These are phyloP conservation scores for Chlamydomonas eustigma DNA, from an alignment of 139 green algal genomes.

Conservation along the genomic window DNA sequence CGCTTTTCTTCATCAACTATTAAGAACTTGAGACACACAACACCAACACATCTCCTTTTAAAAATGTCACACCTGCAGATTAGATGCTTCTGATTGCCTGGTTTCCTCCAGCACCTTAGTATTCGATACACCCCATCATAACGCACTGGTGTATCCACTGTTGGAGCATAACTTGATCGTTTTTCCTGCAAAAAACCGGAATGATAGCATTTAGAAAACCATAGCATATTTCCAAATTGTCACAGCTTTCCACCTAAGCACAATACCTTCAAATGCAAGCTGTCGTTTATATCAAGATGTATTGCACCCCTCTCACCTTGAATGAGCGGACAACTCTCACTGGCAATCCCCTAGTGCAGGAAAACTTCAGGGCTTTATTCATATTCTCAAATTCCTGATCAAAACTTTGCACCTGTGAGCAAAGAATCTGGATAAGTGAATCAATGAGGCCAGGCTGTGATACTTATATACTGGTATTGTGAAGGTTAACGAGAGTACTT, in stretches of 20 bases:
- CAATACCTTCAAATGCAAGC: too few relatives aligned
- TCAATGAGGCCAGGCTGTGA: too few relatives aligned
- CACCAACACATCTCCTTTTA: background rate
- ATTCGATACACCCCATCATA: constrained; percentile 97
- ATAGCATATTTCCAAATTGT: too few relatives aligned
- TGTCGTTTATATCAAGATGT: background rate
- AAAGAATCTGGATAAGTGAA: background rate
- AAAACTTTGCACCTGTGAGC: constrained; percentile 56
- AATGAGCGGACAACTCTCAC: constrained; percentile 86
- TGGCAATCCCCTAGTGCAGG: constrained; percentile 79
- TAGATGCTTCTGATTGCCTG: constrained; percentile 66
- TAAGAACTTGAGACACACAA: background rate
- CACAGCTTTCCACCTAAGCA: too few relatives aligned
- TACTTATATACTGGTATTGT: too few relatives aligned
- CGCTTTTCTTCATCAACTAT: too few relatives aligned
- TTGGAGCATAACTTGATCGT: constrained; percentile 83
- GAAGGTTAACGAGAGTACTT: too few relatives aligned
- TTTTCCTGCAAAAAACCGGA: constrained; percentile 94
- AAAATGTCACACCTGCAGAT: constrained; percentile 58
- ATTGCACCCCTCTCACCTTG: constrained; percentile 36
- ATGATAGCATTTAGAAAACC: too few relatives aligned
- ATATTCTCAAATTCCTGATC: constrained; percentile 85
- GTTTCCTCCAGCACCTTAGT: constrained; percentile 80
- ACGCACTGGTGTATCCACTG: constrained; percentile 34
- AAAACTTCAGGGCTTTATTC: constrained; percentile 86